Evolutionary conservation across 1,284 basidiomycete species (phyloP), one percentile per base, ranked within the genome.

Genomic region (Ceratobasidium papillatum): DNA sequence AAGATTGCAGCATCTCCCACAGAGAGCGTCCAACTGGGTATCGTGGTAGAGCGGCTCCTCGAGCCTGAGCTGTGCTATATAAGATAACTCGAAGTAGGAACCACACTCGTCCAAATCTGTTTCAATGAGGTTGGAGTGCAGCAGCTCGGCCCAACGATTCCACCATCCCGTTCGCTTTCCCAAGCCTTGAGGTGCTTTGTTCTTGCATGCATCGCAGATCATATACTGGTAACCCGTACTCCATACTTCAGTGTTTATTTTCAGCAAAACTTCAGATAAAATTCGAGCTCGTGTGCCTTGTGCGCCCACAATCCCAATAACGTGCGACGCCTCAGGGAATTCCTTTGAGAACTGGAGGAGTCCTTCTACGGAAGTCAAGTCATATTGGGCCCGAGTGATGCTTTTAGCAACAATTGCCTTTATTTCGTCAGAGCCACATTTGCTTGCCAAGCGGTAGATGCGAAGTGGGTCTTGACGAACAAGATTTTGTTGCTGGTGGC

Each of bases 271-370:
- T 25, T 22, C 27, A 22, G 25, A 4, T 36, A 65, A 17, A 3
- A 65, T 49, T 4, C 51, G 3, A n/a, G 17, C 4, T 22, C 63
- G 43, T n/a, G 27, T 47, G n/a, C 12, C 30, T 34, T 65, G 63
- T 11, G 47, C 32, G 25, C 63, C 63, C 19, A 65, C 30, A 17
- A 65, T 12, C 30, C 63, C 63, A 34, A 65, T 65, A 4, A 52
- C 47, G 27, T 25, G 30, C 8, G 63, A 30, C 14, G 45, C 9
- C 17, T 52, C 45, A 8, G 63, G 63, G 32, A 51, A 65, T 17
- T 27, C 25, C 34, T 51, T 49, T 1, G 45, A 22, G 45, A 65
- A 45, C 47, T 65, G 2, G 30, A 32, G 25, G 17, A 65, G 25
- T 7, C 63, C 63, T 1, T 34, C 30, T 25, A 22, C 12, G 1